Evolutionary conservation across 2,329 filamentous ascomycete species (phyloP).

Genomic region (Alternaria arborescens): DNA sequence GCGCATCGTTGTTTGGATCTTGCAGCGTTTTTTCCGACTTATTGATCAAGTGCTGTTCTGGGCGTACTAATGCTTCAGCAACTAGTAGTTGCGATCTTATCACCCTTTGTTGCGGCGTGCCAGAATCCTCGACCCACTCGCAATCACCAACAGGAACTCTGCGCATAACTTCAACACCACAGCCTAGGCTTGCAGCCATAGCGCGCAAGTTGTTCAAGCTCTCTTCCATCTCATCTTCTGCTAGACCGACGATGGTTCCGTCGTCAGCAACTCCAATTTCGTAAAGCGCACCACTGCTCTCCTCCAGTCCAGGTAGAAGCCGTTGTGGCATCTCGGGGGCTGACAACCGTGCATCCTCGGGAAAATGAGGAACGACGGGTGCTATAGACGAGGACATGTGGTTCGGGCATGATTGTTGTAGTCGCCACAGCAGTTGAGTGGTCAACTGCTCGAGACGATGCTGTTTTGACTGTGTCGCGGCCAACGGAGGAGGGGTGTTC

Average conservation of each 20-base stretch:
- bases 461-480: conserved; percentile 76
- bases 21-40: conserved; percentile 23
- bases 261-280: conserved; percentile 97
- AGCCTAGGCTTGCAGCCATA: conserved; percentile 94
- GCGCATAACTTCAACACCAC: conserved; percentile 80
- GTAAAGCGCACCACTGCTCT: conserved; percentile 91
- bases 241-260: conserved; percentile 86
- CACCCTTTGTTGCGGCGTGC: conserved; percentile 25
- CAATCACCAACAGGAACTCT: conserved; percentile 87
- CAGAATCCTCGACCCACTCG: conserved; percentile 70
- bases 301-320: conserved; percentile 79
- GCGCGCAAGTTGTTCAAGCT: conserved; percentile 83
- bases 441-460: conserved; percentile 89
- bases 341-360: conserved; percentile 71
- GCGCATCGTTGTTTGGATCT: background rate
- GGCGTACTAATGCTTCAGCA: conserved; percentile 87
- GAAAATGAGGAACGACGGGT: conserved; percentile 77
- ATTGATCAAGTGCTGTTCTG: conserved; percentile 53
- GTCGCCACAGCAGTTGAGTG: conserved; percentile 90
- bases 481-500: conserved; percentile 52
- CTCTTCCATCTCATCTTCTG: conserved; percentile 90
- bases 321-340: conserved; percentile 62
- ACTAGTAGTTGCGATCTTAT: conserved; percentile 73
- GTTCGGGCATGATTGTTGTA: conserved; percentile 93
- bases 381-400: conserved; percentile 82